Conservation (phyloP, 1,284 basidiomycete species). For the Leucoagaricus sp. region DNA sequence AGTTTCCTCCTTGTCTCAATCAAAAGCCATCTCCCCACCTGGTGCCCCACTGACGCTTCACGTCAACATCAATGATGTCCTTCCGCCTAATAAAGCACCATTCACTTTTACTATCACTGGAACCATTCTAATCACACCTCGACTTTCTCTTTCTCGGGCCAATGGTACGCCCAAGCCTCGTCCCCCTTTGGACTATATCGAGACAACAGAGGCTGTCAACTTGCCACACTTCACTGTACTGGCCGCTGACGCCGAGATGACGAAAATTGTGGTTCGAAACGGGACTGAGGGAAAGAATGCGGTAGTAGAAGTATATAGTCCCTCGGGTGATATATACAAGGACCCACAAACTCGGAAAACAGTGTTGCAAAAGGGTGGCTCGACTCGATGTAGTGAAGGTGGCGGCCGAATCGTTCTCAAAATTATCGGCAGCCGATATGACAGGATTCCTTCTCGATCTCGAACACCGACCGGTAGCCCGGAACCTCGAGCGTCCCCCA, state of each 20-base stretch:
- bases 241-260: constrained; percentile 60
- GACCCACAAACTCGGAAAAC: constrained; percentile 63
- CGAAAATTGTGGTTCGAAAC: constrained; percentile 57
- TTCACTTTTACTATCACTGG: constrained; percentile 70
- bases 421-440: constrained; percentile 27
- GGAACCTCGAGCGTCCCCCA: constrained; percentile 29
- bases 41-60: constrained; percentile 67
- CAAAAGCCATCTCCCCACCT: constrained; percentile 41
- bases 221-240: constrained; percentile 71
- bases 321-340: constrained; percentile 51
- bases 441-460: constrained; percentile 19
- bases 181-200: constrained; percentile 28
- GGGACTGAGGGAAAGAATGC: constrained; percentile 44
- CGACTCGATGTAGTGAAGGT: constrained; percentile 55
- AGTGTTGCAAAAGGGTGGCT: constrained; percentile 57
- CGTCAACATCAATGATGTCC: constrained; percentile 75
- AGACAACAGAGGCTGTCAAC: constrained; percentile 48
- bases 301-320: constrained; percentile 60
- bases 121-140: constrained; percentile 59
- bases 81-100: constrained; percentile 59
- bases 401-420: constrained; percentile 61
- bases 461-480: constrained; percentile 19
- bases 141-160: constrained; percentile 30
- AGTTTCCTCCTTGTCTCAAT: constrained; percentile 52
- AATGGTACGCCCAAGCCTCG: constrained; percentile 23